phyloP scores from a whole-genome alignment of 2,329 filamentous ascomycete genomes.

The Beauveria caledonica region DNA sequence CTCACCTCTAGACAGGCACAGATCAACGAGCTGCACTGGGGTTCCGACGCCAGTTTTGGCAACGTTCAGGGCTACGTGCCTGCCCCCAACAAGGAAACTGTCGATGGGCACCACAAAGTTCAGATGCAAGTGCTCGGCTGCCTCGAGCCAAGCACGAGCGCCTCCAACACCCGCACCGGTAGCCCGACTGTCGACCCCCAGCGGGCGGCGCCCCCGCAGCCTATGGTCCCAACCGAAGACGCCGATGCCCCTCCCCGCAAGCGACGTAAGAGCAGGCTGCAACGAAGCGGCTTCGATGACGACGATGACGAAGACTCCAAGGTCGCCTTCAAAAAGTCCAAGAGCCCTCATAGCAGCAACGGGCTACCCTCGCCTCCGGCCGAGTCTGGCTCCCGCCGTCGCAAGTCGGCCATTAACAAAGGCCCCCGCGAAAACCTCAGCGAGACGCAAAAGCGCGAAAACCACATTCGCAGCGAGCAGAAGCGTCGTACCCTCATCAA shows the following conservation, averaged over 20 bases:
- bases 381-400: constrained; percentile 35
- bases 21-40: constrained; percentile 51
- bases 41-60: constrained; percentile 59
- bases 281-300: constrained; percentile 33
- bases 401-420: constrained; percentile 43
- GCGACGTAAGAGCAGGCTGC: constrained; percentile 45
- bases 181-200: constrained; percentile 34
- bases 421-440: constrained; percentile 61
- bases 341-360: constrained; percentile 40
- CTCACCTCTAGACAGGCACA: constrained; percentile 25
- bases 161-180: constrained; percentile 49
- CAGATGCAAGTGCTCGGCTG: constrained; percentile 50
- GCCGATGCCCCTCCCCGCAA: constrained; percentile 38
- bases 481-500: constrained; percentile 77
- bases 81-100: constrained; percentile 46
- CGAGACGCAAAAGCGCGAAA: constrained; percentile 74
- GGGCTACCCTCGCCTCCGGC: constrained; percentile 24
- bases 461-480: constrained; percentile 82
- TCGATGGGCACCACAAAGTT: constrained; percentile 46
- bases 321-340: constrained; percentile 24
- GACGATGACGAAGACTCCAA: constrained; percentile 31
- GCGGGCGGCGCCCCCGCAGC: not conserved
- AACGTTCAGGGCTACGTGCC: constrained; percentile 49
- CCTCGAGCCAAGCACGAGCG: constrained; percentile 49
- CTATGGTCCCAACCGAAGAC: constrained; percentile 27